phyloP scores from a whole-genome alignment of 371 early-diverging fungal species.

The Basidiobolus meristosporus region DNA sequence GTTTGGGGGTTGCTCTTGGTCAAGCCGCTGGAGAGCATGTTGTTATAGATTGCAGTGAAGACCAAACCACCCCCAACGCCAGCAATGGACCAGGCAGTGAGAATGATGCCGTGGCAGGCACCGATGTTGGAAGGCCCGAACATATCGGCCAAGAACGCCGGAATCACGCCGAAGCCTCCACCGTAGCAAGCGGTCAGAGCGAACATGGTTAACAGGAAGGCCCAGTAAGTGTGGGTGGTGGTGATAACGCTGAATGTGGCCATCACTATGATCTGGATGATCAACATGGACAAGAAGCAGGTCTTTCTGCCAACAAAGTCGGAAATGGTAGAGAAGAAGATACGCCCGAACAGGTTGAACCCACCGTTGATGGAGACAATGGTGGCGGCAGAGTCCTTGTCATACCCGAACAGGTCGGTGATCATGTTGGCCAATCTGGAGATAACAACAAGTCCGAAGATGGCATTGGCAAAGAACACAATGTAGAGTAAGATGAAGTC shows the following conservation, averaged over 20 bases:
- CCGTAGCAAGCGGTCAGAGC: constrained; percentile 28
- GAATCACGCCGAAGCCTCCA: constrained; percentile 45
- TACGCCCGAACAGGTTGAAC: constrained; percentile 37
- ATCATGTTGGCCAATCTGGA: constrained; percentile 35
- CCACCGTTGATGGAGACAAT: constrained; percentile 36
- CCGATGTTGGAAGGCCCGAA: constrained; percentile 44
- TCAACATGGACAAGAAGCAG: constrained; percentile 24
- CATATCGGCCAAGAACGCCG: constrained; percentile 43
- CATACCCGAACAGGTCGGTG: constrained; percentile 21
- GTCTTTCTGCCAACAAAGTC: constrained; percentile 35
- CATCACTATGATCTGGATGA: constrained; percentile 19
- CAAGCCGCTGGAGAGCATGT: too few relatives aligned
- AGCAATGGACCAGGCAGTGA: constrained; percentile 42
- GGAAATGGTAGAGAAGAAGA: constrained; percentile 23
- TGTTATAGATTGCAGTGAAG: constrained; percentile 37
- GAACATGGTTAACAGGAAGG: constrained; percentile 23
- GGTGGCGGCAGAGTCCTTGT: constrained; percentile 20
- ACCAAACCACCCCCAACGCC: constrained; percentile 35
- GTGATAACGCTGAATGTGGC: constrained; percentile 22
- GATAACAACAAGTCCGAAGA: constrained; percentile 31
- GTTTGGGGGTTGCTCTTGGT: constrained; percentile 3
- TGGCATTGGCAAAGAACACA: constrained; percentile 28
- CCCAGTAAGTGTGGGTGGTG: constrained; percentile 19
- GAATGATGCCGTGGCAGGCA: constrained; percentile 27
- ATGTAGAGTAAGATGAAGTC: constrained; percentile 32